Base-by-base conservation (phyloP, 768 basidiomycete species). In the Dioszegia aurantiaca region DNA sequence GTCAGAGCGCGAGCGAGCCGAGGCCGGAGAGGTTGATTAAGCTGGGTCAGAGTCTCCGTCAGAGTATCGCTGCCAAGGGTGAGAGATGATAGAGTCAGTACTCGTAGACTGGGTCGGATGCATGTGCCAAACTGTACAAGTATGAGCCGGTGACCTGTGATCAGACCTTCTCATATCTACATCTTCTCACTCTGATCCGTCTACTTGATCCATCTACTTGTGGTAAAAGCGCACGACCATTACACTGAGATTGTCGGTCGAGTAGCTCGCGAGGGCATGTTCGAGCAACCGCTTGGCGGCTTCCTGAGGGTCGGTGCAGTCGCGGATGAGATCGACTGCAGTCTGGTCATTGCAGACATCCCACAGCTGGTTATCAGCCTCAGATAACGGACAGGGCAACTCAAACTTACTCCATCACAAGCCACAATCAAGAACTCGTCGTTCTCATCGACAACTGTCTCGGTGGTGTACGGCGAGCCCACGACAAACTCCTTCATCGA, bases 401-500 rank as follows among this genome's bases (percentile, higher is more conserved):
- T 40, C 36, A 4, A 19, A 83, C 91, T 67, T 75, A 97, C 94
- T 64, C 95, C 95, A 77, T 99, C 95, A 73, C 95, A 99, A 21
- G 95, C 95, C 59, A 99, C 82, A 58, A 99, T 88, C 64, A 97
- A 74, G 76, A 94, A 90, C 74, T 98, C 94, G 73, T 98, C 95
- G 4, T 89, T 86, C 8, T 89, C 85, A 55, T 87, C 87, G 40
- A 99, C 79, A 65, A 87, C 85, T 12, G 94, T 97, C 77, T 97
- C 93, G n/a, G 95, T 98, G 19, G 95, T 99, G 77, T 94, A 99
- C 5, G 95, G 95, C 27, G 89, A 84, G 1, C 95, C 95, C 46
- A 98, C 95, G 11, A 99, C 95, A 75, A 93, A 99, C 70, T 99
- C 95, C 78, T 99, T 99, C 95, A 99, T 98, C 6, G 90, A 88